Evolutionary conservation across 2,329 filamentous ascomycete genomes (phyloP), one percentile per base, ranked within the genome.

Genomic region (Venturia aucupariae): DNA sequence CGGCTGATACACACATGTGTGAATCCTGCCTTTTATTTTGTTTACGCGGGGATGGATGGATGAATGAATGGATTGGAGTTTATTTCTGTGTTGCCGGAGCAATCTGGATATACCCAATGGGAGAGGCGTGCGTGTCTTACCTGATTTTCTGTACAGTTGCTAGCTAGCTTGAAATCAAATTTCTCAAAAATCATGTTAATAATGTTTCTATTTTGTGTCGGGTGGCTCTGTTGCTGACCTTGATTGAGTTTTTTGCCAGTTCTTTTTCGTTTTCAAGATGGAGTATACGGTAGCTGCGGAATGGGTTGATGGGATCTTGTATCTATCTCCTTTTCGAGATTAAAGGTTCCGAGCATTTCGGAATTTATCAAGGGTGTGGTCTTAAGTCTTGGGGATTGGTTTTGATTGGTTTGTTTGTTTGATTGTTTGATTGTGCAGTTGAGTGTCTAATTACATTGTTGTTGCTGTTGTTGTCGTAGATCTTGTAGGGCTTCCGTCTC

Each of bases 61-160:
- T 41, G 27, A 38, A 44, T 44, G 59, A 22, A 44, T 44, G 59
- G n/a, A 42, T 41, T 60, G 59, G 59, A 57, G 30, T 57, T 38
- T 57, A 22, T 57, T 57, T 57, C n/a, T 35, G 59, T 60, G 59
- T 27, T 41, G 59, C 41, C 38, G 59, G 59, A 42, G 59, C 11
- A 38, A 44, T 41, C 11, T 41, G 59, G 41, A 60, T 60, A 60
- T 60, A 60, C 27, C 59, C 59, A 60, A 27, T 60, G 59, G 41
- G 59, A 39, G 35, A 42, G 51, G 30, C 19, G 27, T 57, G 30
- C 51, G n/a, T n/a, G n/a, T n/a, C n/a, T n/a, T n/a, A n/a, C n/a
- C n/a, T n/a, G n/a, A n/a, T n/a, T n/a, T 19, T 35, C 15, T 57
- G 11, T 48, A 38, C 3, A n/a, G n/a, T n/a, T n/a, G 44, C 15